Evolutionary conservation across 805 yeast genomes (phyloP), one percentile per base, ranked within the genome.

Genomic region (Cyberlindnera petersonii): DNA sequence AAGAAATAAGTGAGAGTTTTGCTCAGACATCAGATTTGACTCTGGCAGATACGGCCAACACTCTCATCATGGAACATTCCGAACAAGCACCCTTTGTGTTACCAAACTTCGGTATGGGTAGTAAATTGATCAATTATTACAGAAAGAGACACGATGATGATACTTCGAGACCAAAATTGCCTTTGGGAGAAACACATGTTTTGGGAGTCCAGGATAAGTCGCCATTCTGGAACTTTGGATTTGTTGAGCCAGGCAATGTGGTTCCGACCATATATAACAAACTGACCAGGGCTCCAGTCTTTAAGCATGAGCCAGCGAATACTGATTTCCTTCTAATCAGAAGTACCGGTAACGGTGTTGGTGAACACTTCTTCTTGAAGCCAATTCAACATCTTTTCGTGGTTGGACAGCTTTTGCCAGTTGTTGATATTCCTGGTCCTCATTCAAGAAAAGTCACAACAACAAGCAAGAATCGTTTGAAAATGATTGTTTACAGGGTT

Each of bases 171-270:
- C 98, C 98, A 0, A 91, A 89, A 54, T 68, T 88, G 20, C 75
- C 86, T 1, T 72, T 88, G 29, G 98, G 98, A 31, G 98, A 93
- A 59, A 93, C 98, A 0, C 93, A 86, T 63, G 96, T 93, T 3
- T 68, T 93, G 26, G 97, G 96, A n/a, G 86, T 86, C 1, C 96
- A 89, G 58, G 98, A 93, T 63, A 74, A 94, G 52, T 86, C 96
- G 7, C 97, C 98, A 10, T 93, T 93, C 59, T 93, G 98, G 98
- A 93, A 89, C 60, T 93, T 88, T 66, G 98, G 98, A 2, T 86
- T 84, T 64, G 98, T 93, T 7, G 96, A 87, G 32, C 86, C 88
- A 3, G 98, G 98, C 3, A 86, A 83, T 51, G 77, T 87, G 39
- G 96, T 89, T 3, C 98, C 98, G 1, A 86, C 98, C 0, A 65